Evolutionary conservation across 2,329 filamentous ascomycete genomes (phyloP), one percentile per base, ranked within the genome.

Genomic region (Paracamarosporium sp.): DNA sequence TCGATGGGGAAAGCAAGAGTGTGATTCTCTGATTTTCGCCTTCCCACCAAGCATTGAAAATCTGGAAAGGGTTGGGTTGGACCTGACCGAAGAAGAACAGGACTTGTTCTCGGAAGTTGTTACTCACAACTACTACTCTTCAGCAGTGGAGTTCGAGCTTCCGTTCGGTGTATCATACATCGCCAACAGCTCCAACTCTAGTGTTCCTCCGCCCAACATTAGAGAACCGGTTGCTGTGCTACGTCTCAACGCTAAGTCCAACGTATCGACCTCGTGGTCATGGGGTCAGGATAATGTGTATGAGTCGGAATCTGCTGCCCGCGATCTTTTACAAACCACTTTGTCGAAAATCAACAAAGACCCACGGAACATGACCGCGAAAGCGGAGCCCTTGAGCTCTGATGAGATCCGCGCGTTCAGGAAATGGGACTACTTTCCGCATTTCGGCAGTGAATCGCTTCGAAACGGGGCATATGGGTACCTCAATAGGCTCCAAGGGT

Each of bases 351-450:
- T 77, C 50, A 77, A 77, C 63, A 75, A 74, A 54, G 73, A 77
- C 46, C 74, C 74, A 11, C 61, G 74, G n/a, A 71, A 77, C 35
- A 56, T 56, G 15, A 73, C 65, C 2, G 65, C 63, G 27, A 35
- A 52, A 35, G 45, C 62, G 2, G 59, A 62, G 7, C 68, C 66
- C 3, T 48, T 76, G 11, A 56, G 28, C 25, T 44, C 65, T 4
- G 48, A 54, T 27, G 68, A 75, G 43, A 64, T 77, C 46, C 69
- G 66, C 36, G 73, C 68, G 1, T 77, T 77, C 61, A 64, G 60
- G 27, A 77, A 77, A 52, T 76, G 74, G 74, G 74, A 77, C 22
- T 77, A 77, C 54, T 76, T 77, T 46, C 74, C 74, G 9, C 74
- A 77, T 50, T 76, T 76, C 35, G 71, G 68, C 36, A 61, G 59